Evolutionary conservation across 2,329 filamentous ascomycete species (phyloP).

Genomic region (Exophiala alcalophila): DNA sequence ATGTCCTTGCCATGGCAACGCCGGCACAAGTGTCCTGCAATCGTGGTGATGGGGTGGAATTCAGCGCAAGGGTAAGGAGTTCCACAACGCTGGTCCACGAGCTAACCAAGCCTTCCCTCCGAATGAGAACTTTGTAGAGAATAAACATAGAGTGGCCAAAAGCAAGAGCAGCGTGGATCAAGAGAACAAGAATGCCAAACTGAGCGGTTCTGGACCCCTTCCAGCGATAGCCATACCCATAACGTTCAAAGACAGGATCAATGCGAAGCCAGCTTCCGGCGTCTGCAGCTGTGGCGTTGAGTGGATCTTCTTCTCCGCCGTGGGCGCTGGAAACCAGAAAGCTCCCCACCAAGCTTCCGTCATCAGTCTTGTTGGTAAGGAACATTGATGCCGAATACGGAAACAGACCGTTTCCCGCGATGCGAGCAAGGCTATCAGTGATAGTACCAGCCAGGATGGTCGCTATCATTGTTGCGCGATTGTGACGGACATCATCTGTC

Average conservation of each 20-base stretch:
- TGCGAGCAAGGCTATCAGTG: slow-evolving; percentile 22
- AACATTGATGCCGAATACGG: slow-evolving; percentile 23
- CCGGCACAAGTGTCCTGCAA: slow-evolving; percentile 24
- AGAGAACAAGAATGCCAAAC: slow-evolving; percentile 22
- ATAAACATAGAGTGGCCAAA: slow-evolving; percentile 13
- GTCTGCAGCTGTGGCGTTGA: slow-evolving; percentile 18
- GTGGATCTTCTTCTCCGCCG: slow-evolving; percentile 16
- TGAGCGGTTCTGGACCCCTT: slow-evolving; percentile 18
- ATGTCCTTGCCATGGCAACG: slow-evolving; percentile 16
- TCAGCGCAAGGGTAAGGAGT: slow-evolving; percentile 20
- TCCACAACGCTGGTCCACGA: slow-evolving; percentile 23
- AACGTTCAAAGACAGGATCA: slow-evolving; percentile 20
- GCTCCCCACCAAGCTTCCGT: slow-evolving; percentile 15
- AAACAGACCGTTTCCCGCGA: slow-evolving; percentile 20
- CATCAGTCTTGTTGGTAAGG: slow-evolving; percentile 18
- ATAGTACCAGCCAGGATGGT: slow-evolving; percentile 18
- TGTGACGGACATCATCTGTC: slow-evolving; percentile 6
- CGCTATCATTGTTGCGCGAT: slow-evolving; percentile 19
- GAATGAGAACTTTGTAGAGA: slow-evolving; percentile 16
- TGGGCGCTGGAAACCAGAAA: slow-evolving; percentile 17
- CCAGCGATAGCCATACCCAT: slow-evolving; percentile 24
- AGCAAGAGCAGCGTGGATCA: slow-evolving; percentile 15
- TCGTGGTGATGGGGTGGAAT: slow-evolving; percentile 18
- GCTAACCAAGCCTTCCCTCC: slow-evolving; percentile 15
- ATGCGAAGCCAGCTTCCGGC: slow-evolving; percentile 16